phyloP scores from a whole-genome alignment of 2,329 filamentous ascomycete genomes.

The Mycosphaerella sp. region DNA sequence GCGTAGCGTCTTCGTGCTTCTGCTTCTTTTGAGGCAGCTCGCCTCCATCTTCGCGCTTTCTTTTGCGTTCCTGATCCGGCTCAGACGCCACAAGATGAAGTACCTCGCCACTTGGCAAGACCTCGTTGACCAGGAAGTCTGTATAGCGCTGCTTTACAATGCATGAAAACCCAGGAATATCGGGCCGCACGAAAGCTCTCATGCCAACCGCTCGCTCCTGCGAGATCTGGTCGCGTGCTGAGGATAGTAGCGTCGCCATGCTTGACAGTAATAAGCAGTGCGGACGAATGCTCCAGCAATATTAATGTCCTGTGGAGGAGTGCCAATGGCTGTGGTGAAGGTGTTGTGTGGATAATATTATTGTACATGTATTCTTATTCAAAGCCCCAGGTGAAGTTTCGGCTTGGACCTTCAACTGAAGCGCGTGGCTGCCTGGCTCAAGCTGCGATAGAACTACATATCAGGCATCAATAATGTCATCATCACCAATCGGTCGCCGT shows the following conservation, averaged over 20 bases:
- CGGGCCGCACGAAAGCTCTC: conserved; percentile 54
- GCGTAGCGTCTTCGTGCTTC: conserved; percentile 6
- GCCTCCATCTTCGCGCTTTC: conserved; percentile 19
- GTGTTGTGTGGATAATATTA: background rate
- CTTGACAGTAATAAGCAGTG: background rate
- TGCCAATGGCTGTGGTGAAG: background rate
- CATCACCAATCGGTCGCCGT: background rate
- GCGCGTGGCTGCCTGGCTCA: too few relatives aligned
- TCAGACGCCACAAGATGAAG: conserved; percentile 58
- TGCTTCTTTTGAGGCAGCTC: conserved; percentile 18
- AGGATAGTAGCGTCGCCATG: background rate
- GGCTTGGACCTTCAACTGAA: too few relatives aligned
- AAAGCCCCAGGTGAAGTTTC: too few relatives aligned
- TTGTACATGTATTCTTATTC: too few relatives aligned
- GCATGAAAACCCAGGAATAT: conserved; percentile 56
- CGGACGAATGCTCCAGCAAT: background rate
- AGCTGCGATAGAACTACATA: too few relatives aligned
- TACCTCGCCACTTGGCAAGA: conserved; percentile 67
- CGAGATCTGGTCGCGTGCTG: conserved; percentile 19
- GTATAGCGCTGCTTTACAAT: conserved; percentile 73
- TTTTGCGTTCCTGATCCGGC: conserved; percentile 20
- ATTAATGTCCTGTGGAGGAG: background rate
- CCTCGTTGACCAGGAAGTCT: conserved; percentile 90
- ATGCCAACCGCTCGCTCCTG: conserved; percentile 52
- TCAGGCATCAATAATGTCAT: background rate